Percentiles rank a stretch among this genome's conserved stretches.
phyloP scores from a whole-genome alignment of 164 flowering plant genomes.

The Liquidambar formosana region DNA sequence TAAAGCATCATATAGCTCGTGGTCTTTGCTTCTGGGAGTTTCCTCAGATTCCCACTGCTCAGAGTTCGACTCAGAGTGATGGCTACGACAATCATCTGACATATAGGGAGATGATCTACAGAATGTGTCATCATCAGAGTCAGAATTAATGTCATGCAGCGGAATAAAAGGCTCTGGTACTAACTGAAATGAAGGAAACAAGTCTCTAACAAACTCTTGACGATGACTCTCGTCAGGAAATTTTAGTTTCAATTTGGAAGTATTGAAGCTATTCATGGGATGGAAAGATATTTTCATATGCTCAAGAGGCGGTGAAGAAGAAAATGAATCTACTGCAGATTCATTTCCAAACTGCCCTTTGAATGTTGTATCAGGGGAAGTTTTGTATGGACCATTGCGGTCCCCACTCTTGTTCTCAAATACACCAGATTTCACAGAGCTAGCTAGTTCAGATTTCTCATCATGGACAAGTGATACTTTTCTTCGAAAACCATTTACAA shows the following conservation, averaged over 20 bases:
- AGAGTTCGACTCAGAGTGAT: slow-evolving; percentile 65
- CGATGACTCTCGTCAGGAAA: slow-evolving; percentile 53
- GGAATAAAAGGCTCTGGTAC: slow-evolving; percentile 53
- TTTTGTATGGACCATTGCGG: slow-evolving; percentile 11
- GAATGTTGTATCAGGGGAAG: slow-evolving; percentile 24
- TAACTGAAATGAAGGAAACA: slow-evolving; percentile 82
- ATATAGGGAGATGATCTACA: slow-evolving; percentile 67
- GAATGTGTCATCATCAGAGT: slow-evolving; percentile 86
- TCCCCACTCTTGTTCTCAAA: slow-evolving; percentile 26
- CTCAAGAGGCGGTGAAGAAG: slow-evolving; percentile 84
- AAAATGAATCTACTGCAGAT: slow-evolving; percentile 37
- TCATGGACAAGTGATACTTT: slow-evolving; percentile 32
- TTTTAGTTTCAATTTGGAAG: slow-evolving; percentile 60
- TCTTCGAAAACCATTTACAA: slow-evolving; percentile 45
- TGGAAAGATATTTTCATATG: slow-evolving; percentile 89
- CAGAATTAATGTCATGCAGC: slow-evolving; percentile 43
- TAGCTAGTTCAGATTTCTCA: slow-evolving; percentile 26
- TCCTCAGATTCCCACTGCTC: slow-evolving; percentile 78
- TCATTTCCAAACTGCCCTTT: slow-evolving; percentile 28
- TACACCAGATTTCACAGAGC: slow-evolving; percentile 18
- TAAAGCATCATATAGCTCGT: slow-evolving; percentile 52
- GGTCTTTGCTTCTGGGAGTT: slow-evolving; percentile 39
- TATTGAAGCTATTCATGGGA: slow-evolving; percentile 51
- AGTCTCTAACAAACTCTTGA: slow-evolving; percentile 43
- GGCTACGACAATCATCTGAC: slow-evolving; percentile 63